Base-by-base conservation (phyloP, 805 yeast species). In the Metschnikowia chrysomelidarum region DNA sequence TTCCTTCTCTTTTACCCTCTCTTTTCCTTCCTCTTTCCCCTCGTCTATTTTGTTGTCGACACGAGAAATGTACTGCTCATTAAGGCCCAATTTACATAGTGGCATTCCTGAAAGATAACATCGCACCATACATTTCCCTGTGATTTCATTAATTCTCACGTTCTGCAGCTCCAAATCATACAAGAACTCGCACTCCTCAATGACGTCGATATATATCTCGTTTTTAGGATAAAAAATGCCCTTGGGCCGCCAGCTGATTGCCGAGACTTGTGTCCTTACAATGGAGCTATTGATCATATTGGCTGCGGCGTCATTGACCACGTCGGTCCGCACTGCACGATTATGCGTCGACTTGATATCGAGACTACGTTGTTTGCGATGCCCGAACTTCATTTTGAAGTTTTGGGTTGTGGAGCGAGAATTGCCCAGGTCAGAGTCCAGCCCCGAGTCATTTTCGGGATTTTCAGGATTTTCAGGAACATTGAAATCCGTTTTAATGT, bases 201-300 rank as follows among this genome's bases (percentile, higher is more conserved):
- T 50, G 28, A 67, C 48, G 40, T 67, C 73, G 13, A 67, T 54
- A 48, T 58, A 67, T 9, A 67, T 63, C 47, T 67, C 73, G 45
- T 67, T 67, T 36, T 67, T 67, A 13, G 67, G 56, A 42, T 67
- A 67, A 36, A 62, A 66, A 5, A 67, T 67, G 11, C 73, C 73
- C 44, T 66, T 66, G 9, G 71, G 71, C 26, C 73, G 48, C 73
- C 73, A 67, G 46, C 59, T 64, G 24, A 67, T 60, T 1, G 69
- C 57, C 66, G 78, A 82, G 8, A 88, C 82, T 12, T 88, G 75
- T 0, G 94, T 80, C 44, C 88, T 74, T 3, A 88, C 73, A 11
- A 91, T 79, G 26, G 87, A 74, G 21, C 86, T 76, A 51, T 84
- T 84, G 41, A 82, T 68, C 19, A 52, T 36, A 14, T 40, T 30